Conservation (phyloP, 495 filamentous ascomycete genomes). For the Penicillium psychrofluorescens region DNA sequence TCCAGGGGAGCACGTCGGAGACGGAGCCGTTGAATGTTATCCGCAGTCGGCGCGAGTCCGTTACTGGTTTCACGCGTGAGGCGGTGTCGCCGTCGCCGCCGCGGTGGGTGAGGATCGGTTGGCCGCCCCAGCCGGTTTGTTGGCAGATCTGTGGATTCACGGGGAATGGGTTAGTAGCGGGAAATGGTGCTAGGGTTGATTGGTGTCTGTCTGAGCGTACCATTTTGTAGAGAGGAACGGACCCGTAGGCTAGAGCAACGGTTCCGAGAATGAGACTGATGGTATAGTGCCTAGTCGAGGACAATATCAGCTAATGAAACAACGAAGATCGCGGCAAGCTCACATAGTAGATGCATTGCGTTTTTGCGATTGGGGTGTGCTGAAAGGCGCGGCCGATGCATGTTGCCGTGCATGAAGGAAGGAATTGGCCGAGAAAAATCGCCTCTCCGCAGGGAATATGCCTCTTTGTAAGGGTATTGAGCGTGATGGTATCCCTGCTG, state of each 20-base stretch:
- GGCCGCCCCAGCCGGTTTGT: constrained; percentile 91
- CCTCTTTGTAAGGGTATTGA: constrained; percentile 8
- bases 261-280: constrained; percentile 83
- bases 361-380: constrained; percentile 33
- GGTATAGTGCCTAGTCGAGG: constrained; percentile 63
- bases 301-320: not conserved
- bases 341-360: constrained; percentile 40
- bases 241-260: constrained; percentile 87
- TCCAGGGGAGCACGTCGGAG: constrained; percentile 94
- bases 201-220: constrained; percentile 30
- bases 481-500: constrained; percentile 7
- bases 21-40: constrained; percentile 95
- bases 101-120: constrained; percentile 79
- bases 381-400: constrained; percentile 29
- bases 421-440: constrained; percentile 33
- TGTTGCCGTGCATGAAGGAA: constrained; percentile 19
- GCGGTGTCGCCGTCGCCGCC: constrained; percentile 57
- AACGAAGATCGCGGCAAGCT: not conserved
- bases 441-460: constrained; percentile 18
- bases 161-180: not conserved
- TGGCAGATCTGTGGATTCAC: constrained; percentile 69
- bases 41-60: constrained; percentile 71
- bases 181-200: too few species aligned
- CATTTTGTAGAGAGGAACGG: constrained; percentile 97
- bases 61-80: constrained; percentile 70